These are phyloP conservation scores for Pichia inconspicua DNA, from an alignment of 1,139 yeast species.

Conservation along the genomic window DNA sequence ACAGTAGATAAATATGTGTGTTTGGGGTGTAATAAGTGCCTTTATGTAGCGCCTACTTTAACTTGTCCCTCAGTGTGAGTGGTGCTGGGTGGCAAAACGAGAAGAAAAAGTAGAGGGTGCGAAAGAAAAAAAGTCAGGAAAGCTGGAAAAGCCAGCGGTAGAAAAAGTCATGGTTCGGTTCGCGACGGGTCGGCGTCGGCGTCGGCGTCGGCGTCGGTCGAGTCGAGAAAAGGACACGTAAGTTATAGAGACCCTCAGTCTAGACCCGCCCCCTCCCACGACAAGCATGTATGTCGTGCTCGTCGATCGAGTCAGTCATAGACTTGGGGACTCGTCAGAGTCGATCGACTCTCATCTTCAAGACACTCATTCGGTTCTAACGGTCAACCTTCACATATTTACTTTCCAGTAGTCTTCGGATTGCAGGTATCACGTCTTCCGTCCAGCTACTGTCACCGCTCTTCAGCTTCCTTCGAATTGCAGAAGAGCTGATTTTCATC, in stretches of 20 bases:
- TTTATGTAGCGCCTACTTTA: neutral
- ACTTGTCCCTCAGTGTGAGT: neutral
- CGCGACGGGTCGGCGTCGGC: too few species aligned
- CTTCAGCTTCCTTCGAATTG: neutral
- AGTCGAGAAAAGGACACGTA: too few species aligned
- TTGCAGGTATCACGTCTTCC: neutral
- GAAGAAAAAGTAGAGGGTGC: constrained; percentile 1
- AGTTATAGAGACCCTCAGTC: too few species aligned
- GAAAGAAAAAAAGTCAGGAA: neutral
- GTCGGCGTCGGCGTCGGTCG: too few species aligned
- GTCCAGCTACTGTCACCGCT: neutral
- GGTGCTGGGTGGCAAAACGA: constrained; percentile 18
- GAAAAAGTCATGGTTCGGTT: neutral
- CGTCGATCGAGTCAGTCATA: too few species aligned
- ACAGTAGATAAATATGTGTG: neutral
- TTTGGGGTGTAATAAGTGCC: neutral
- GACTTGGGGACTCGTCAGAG: too few species aligned
- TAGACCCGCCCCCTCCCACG: too few species aligned
- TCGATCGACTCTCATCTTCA: too few species aligned
- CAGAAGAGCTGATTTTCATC: constrained; percentile 1
- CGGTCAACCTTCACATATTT: neutral
- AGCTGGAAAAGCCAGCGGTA: neutral
- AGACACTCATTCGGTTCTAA: too few species aligned
- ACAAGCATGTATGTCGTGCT: too few species aligned
- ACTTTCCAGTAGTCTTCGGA: neutral